Percentiles rank a stretch among this genome's conserved stretches.
These are phyloP conservation scores for Sisymbrium altissimum DNA, from an alignment of 345 rosid species.

Conservation along the genomic window DNA sequence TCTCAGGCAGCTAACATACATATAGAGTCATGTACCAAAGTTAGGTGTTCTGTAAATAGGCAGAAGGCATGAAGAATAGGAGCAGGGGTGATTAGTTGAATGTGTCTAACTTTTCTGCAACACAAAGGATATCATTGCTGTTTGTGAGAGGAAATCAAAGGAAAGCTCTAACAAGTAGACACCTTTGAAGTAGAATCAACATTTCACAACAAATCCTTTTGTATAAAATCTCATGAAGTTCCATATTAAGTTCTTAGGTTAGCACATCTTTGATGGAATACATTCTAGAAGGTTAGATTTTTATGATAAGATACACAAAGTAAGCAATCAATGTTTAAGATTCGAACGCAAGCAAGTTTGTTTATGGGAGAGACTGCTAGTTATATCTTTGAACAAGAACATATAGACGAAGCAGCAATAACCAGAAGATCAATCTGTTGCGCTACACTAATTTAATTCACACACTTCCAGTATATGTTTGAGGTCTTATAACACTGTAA, in stretches of 20 bases:
- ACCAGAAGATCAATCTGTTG: background rate
- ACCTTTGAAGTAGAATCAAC: conserved; percentile 28
- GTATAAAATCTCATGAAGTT: background rate
- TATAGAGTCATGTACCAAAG: background rate
- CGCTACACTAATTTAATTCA: no score
- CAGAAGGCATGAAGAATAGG: background rate
- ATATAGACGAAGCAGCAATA: background rate
- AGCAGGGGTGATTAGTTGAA: background rate
- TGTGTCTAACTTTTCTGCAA: background rate
- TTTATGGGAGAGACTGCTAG: background rate
- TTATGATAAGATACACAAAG: background rate
- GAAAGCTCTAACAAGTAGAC: conserved; percentile 45
- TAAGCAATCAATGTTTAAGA: background rate
- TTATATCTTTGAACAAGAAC: background rate
- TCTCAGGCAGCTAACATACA: background rate
- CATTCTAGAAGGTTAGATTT: no score
- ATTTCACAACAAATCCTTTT: background rate
- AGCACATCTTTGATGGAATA: background rate
- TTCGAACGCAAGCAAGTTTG: no score
- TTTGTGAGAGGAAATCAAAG: conserved; percentile 63
- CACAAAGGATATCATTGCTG: conserved; percentile 25
- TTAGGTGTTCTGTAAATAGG: background rate
- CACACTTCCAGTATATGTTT: no score
- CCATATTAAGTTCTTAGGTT: background rate
- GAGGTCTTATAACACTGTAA: no score